Percentiles rank a stretch among this genome's conserved stretches.
These are phyloP conservation scores for Ophiostoma sp. DNA, from an alignment of 2,329 filamentous ascomycete genomes.

Conservation along the genomic window DNA sequence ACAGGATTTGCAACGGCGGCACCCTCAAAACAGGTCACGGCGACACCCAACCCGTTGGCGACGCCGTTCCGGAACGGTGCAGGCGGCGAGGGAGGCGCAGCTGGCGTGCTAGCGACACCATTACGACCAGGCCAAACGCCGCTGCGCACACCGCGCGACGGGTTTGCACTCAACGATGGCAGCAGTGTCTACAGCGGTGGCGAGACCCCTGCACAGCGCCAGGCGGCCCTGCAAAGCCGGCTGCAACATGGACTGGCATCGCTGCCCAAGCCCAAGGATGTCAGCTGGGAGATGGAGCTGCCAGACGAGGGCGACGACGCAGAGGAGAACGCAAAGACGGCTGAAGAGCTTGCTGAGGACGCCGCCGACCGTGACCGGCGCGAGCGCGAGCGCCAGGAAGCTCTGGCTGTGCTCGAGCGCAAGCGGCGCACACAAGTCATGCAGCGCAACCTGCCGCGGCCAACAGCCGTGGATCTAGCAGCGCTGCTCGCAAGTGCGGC, in stretches of 20 bases:
- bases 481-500: slow-evolving; percentile 60
- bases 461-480: slow-evolving; percentile 64
- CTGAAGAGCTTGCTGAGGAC: slow-evolving; percentile 52
- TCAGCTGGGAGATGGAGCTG: slow-evolving; percentile 88
- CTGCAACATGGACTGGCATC: slow-evolving; percentile 70
- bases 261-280: slow-evolving; percentile 86
- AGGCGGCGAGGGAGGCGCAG: slow-evolving; percentile 36
- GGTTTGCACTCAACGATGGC: slow-evolving; percentile 73
- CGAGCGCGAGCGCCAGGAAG: slow-evolving; percentile 67
- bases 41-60: slow-evolving; percentile 94
- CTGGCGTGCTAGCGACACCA: slow-evolving; percentile 31
- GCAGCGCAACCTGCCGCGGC: slow-evolving; percentile 75
- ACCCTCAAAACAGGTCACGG: slow-evolving; percentile 70
- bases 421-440: slow-evolving; percentile 85
- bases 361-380: slow-evolving; percentile 71
- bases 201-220: slow-evolving; percentile 37
- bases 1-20: slow-evolving; percentile 84
- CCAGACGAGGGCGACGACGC: slow-evolving; percentile 74
- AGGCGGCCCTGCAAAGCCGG: slow-evolving; percentile 62
- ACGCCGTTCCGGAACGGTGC: slow-evolving; percentile 64
- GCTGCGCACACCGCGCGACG: slow-evolving; percentile 72
- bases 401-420: slow-evolving; percentile 64
- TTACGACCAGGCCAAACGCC: slow-evolving; percentile 61
- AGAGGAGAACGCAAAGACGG: slow-evolving; percentile 45
- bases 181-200: slow-evolving; percentile 41